Evolutionary conservation across 2,329 filamentous ascomycete species (phyloP), one percentile per base, ranked within the genome.

Genomic region (Exophiala viscosa): DNA sequence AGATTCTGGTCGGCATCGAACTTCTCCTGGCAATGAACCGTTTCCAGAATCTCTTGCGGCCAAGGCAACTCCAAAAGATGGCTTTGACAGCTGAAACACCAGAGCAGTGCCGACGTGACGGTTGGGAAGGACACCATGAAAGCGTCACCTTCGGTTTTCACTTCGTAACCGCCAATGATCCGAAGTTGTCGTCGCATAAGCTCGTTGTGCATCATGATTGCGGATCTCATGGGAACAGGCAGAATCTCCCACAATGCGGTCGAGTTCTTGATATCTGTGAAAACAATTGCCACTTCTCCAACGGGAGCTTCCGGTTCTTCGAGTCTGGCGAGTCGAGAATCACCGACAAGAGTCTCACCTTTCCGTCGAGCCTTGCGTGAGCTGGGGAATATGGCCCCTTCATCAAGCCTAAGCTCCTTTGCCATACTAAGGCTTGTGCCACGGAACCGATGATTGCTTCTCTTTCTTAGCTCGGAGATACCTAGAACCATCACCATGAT

Each of bases 111-210:
- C 7, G 91, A 93, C 1, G 93, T 97, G 2, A 93, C 90, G 0
- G 93, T 97, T 1, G 91, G 89, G 71, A 99, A 99, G 8, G 92
- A 95, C 31, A 99, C 93, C 91, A 99, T 97, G 66, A 99, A 99
- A 7, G 93, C 93, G 72, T 99, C 93, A 62, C 93, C 93, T 88
- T 99, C 93, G 14, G 93, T 99, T 78, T 99, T 99, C 70, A 99
- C 93, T 73, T 99, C 93, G 66, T 96, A 99, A 1, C 93, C 93
- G 66, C 93, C 93, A 63, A 96, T 95, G 58, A 91, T 86, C 45
- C 93, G 85, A 62, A 99, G 76, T 67, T 97, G 92, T 50, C 93
- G 83, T 61, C 93, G 87, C 86, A 99, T 95, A 41, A 96, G 83
- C 64, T 96, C 90, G 69, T 99, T 99, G 77, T 99, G 93, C 62